Base-by-base conservation (phyloP, 2,329 filamentous ascomycete genomes). In the Fusarium sororula region DNA sequence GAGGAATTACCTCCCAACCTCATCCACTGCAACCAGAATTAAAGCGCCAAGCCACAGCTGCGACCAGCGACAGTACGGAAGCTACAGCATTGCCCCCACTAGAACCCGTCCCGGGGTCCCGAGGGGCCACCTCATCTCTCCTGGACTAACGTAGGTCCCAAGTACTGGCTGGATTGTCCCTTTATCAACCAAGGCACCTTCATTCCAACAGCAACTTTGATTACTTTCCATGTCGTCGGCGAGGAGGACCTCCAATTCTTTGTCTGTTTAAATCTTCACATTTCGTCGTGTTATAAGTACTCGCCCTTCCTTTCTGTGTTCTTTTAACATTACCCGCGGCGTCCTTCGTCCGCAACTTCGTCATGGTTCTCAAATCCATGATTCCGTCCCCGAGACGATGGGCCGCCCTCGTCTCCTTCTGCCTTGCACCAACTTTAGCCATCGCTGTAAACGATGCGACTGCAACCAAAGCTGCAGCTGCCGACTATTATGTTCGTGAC, bases 401-500 rank as follows among this genome's bases (percentile, higher is more conserved):
- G 80, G 78, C 75, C 48, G 75, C 79, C 48, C 59, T 81, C 44
- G 74, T 82, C 59, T 70, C 80, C 53, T 80, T 87, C 48, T 83
- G 85, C 45, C 76, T 90, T 42, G 85, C 85, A 78, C 81, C 84
- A 28, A 77, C 80, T 22, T 72, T 84, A 66, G 79, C 78, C 63
- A 79, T 79, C 57, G 59, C 76, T 17, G 80, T 77, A 24, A 75
- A 78, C 24, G 73, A 75, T 26, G 48, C 42, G 37, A 69, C 42
- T 11, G n/a, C 42, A 67, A 81, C 76, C 28, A 80, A 80, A 28
- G 74, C 77, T 35, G 75, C 78, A 55, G 82, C 84, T 26, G 94
- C 92, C 38, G 95, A 99, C 82, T 99, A 98, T 83, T 98, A 92
- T 84, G 93, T 99, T 61, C 91, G 90, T 78, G 90, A 91, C 14